Conservation (phyloP, 345 rosid species). For the Ceriops tagal region DNA sequence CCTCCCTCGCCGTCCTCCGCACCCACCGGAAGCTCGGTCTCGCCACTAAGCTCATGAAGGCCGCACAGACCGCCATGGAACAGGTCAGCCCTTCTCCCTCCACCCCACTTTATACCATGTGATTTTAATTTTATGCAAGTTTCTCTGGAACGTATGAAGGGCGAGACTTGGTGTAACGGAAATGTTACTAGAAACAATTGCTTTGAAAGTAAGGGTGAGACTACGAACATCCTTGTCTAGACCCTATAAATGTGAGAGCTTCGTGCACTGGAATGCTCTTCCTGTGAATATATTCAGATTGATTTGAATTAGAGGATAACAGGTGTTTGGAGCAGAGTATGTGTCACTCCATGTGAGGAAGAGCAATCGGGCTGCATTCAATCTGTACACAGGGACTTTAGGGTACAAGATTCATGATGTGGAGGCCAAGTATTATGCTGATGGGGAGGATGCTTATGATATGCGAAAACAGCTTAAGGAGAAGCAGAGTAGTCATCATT, state of each 20-base stretch:
- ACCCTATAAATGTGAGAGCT: too few relatives aligned
- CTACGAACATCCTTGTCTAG: too few relatives aligned
- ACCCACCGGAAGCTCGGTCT: constrained; percentile 94
- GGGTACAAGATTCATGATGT: constrained; percentile 87
- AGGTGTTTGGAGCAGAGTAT: constrained; percentile 93
- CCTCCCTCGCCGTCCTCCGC: constrained; percentile 97
- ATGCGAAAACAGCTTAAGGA: constrained; percentile 93
- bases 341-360: constrained; percentile 92
- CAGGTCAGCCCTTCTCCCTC: constrained; percentile 40
- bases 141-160: background rate
- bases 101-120: background rate
- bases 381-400: constrained; percentile 79
- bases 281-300: too few relatives aligned
- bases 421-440: constrained; percentile 96
- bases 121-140: background rate
- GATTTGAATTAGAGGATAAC: background rate
- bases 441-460: constrained; percentile 98
- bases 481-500: constrained; percentile 60
- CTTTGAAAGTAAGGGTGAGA: too few relatives aligned
- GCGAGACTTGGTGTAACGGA: too few relatives aligned
- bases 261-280: too few relatives aligned
- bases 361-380: constrained; percentile 93
- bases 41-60: constrained; percentile 98
- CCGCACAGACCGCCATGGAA: constrained; percentile 98
- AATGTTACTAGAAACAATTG: too few relatives aligned